Evolutionary conservation across 1,284 basidiomycete species (phyloP).

Genomic region (Austropuccinia psidii): DNA sequence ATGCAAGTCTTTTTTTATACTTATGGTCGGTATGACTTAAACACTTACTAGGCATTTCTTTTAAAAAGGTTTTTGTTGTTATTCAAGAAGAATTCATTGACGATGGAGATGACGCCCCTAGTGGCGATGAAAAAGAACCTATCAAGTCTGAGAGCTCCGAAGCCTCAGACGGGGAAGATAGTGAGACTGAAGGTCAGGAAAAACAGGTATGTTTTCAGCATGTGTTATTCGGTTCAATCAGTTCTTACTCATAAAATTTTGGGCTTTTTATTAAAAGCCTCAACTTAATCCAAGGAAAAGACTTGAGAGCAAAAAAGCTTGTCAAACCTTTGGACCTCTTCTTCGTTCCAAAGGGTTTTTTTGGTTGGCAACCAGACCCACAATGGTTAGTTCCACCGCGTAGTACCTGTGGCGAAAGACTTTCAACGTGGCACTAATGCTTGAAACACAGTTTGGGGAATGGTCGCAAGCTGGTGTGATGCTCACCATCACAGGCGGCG

Average conservation of each 20-base stretch:
- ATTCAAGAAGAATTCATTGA: slow-evolving; percentile 47
- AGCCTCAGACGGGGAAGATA: slow-evolving; percentile 22
- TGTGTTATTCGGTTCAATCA: background rate
- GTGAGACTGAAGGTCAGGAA: slow-evolving; percentile 4
- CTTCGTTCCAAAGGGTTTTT: slow-evolving; percentile 52
- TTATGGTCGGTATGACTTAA: slow-evolving; percentile 39
- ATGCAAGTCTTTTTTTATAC: slow-evolving; percentile 49
- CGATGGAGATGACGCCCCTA: slow-evolving; percentile 39
- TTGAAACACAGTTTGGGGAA: slow-evolving; percentile 47
- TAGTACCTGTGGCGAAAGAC: background rate
- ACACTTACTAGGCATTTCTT: background rate
- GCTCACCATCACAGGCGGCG: slow-evolving; percentile 50
- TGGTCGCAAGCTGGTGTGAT: slow-evolving; percentile 52
- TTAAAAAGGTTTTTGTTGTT: slow-evolving; percentile 20
- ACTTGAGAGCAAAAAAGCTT: slow-evolving; percentile 48
- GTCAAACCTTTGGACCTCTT: slow-evolving; percentile 47
- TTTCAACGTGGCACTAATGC: background rate
- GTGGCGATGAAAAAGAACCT: slow-evolving; percentile 5
- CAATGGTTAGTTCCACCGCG: background rate
- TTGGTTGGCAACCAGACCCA: slow-evolving; percentile 49
- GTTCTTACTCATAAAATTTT: background rate
- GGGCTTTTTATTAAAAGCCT: slow-evolving; percentile 42
- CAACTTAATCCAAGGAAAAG: slow-evolving; percentile 50
- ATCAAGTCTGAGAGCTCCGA: background rate
- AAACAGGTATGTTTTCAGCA: slow-evolving; percentile 9